These are phyloP conservation scores for Xylariaceae sp. DNA, from an alignment of 2,329 filamentous ascomycete species.

Conservation along the genomic window DNA sequence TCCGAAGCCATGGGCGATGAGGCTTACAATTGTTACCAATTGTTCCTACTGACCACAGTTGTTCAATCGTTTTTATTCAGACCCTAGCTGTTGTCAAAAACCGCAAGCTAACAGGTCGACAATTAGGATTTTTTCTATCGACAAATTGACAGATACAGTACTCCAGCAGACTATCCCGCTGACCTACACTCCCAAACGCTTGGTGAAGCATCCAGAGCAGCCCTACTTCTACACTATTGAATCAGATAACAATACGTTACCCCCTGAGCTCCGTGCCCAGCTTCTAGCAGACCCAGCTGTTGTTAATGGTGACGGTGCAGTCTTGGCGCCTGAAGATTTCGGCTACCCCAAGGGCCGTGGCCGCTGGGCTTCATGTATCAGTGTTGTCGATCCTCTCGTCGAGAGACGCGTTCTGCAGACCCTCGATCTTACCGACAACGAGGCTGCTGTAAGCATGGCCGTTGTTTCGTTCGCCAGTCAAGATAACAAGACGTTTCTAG, in stretches of 20 bases:
- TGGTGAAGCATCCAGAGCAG: constrained; percentile 82
- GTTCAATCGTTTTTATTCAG: constrained; percentile 9
- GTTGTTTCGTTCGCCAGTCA: constrained; percentile 84
- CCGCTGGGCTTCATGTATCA: constrained; percentile 95
- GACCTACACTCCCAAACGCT: constrained; percentile 83
- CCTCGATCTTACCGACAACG: constrained; percentile 81
- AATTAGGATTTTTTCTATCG: constrained; percentile 79
- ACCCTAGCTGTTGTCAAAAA: constrained; percentile 21
- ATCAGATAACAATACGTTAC: constrained; percentile 86
- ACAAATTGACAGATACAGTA: constrained; percentile 79
- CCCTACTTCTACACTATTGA: constrained; percentile 93
- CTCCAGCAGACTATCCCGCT: constrained; percentile 83
- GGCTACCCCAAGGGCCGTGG: constrained; percentile 79
- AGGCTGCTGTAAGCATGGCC: constrained; percentile 82
- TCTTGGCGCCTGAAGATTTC: constrained; percentile 76
- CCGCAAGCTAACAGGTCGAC: constrained; percentile 26
- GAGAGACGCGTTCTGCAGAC: constrained; percentile 72
- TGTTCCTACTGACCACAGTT: constrained; percentile 86
- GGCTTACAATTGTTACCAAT: constrained; percentile 68
- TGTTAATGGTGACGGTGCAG: constrained; percentile 67
- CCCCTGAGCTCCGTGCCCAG: constrained; percentile 70
- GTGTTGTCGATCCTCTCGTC: constrained; percentile 77
- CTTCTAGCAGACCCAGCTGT: constrained; percentile 68
- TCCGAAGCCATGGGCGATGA: constrained; percentile 57
- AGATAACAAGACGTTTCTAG: constrained; percentile 84